phyloP scores from a whole-genome alignment of 495 filamentous ascomycete genomes.

The Penicillium paxilli region DNA sequence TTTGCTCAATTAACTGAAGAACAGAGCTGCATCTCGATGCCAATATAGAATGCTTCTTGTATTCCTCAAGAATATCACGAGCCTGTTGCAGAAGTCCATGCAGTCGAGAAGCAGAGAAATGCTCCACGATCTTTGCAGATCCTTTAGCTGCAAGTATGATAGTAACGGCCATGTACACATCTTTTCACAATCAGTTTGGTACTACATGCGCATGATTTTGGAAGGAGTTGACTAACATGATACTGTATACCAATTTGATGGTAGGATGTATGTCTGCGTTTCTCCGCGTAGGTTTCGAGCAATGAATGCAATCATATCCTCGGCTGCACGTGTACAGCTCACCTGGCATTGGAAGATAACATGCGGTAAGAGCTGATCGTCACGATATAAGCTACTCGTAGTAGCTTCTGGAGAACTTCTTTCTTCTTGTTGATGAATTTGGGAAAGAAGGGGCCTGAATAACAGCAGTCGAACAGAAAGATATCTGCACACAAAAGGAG shows the following conservation, averaged over 20 bases:
- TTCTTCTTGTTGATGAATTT: conserved; percentile 5
- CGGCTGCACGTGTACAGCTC: conserved; percentile 10
- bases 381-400: not conserved
- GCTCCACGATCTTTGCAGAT: conserved; percentile 9
- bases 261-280: conserved; percentile 14
- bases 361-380: not conserved
- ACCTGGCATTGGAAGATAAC: conserved; percentile 10
- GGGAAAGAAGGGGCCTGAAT: conserved; percentile 11
- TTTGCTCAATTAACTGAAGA: conserved; percentile 1
- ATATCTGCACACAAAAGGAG: not conserved
- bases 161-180: conserved; percentile 17
- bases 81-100: not conserved
- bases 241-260: conserved; percentile 12
- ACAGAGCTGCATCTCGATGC: conserved; percentile 6
- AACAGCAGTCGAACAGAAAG: conserved; percentile 16
- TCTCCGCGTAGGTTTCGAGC: conserved; percentile 7
- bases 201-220: not conserved
- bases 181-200: not conserved
- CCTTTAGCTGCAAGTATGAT: conserved; percentile 14
- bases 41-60: not conserved
- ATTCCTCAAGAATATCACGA: conserved; percentile 1
- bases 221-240: not conserved
- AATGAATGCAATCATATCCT: conserved; percentile 16
- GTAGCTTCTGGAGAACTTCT: not conserved
- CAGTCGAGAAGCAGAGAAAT: conserved; percentile 10